Evolutionary conservation across 345 rosid species (phyloP).

Genomic region (Eucalyptus regnans): DNA sequence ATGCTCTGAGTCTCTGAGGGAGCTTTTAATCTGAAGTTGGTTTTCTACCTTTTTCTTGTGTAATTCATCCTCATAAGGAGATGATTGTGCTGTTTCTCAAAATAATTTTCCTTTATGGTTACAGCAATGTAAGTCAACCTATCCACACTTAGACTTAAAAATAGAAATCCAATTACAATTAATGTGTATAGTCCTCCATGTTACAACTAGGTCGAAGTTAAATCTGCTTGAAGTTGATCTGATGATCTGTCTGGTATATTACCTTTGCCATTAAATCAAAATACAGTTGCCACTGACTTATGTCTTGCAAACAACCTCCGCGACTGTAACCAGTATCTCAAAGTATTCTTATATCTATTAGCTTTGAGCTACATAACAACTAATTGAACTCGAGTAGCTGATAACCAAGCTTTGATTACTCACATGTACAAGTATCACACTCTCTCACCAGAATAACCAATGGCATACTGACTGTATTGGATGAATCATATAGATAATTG

Average conservation of each 20-base stretch:
- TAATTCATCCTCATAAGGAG: not conserved
- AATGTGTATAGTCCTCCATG: not conserved
- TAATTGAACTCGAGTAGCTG: not conserved
- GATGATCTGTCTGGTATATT: not conserved
- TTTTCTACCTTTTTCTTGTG: not conserved
- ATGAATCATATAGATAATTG: not conserved
- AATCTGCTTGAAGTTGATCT: not conserved
- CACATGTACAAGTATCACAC: not conserved
- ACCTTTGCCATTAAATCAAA: not conserved
- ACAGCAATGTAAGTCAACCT: not conserved
- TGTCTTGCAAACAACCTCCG: not conserved
- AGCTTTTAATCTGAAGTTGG: not conserved
- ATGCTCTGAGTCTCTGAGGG: not conserved
- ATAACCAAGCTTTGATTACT: not conserved
- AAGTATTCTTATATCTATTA: not conserved
- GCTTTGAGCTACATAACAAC: not conserved
- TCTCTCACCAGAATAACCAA: not conserved
- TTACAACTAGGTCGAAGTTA: not conserved
- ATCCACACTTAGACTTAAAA: not conserved
- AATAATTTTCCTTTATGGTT: not conserved
- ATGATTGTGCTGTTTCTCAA: not conserved
- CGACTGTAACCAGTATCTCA: not conserved
- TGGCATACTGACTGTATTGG: not conserved
- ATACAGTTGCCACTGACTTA: not conserved
- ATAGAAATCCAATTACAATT: not conserved